phyloP scores from a whole-genome alignment of 2,329 filamentous ascomycete genomes.

The Calonectria pseudoreteaudii region DNA sequence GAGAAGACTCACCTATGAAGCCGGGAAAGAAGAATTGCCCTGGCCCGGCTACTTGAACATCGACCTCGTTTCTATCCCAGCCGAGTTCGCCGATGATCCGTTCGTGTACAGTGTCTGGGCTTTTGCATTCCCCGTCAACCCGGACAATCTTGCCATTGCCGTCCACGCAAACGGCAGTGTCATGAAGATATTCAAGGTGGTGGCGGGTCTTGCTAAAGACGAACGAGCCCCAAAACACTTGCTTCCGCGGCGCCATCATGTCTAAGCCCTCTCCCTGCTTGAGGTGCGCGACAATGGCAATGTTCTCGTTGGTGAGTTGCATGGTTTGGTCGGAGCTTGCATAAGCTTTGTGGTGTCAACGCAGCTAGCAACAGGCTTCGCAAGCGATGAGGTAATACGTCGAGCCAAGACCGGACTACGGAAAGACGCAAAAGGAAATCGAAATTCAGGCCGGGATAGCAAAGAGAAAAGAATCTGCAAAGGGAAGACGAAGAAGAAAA shows the following conservation, averaged over 20 bases:
- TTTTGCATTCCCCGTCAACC: conserved; percentile 53
- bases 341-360: background rate
- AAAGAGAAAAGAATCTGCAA: too few species aligned
- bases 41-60: conserved; percentile 51
- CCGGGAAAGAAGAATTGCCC: conserved; percentile 86
- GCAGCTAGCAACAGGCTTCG: background rate
- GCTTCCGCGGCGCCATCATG: conserved; percentile 47
- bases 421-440: background rate
- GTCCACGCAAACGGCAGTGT: conserved; percentile 64
- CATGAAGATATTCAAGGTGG: conserved; percentile 63
- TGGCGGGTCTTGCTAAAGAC: conserved; percentile 63
- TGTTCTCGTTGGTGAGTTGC: background rate
- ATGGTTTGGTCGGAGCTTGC: background rate
- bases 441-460: background rate
- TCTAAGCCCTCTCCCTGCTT: background rate
- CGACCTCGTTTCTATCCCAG: conserved; percentile 56
- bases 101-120: conserved; percentile 44
- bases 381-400: background rate
- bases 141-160: conserved; percentile 61
- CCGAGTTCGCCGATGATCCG: conserved; percentile 55
- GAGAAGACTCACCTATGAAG: conserved; percentile 72
- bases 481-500: background rate
- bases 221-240: conserved; percentile 67
- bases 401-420: background rate
- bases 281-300: background rate